These are phyloP conservation scores for Petasospora rhodanensis DNA, from an alignment of 1,139 yeast genomes.

Conservation along the genomic window DNA sequence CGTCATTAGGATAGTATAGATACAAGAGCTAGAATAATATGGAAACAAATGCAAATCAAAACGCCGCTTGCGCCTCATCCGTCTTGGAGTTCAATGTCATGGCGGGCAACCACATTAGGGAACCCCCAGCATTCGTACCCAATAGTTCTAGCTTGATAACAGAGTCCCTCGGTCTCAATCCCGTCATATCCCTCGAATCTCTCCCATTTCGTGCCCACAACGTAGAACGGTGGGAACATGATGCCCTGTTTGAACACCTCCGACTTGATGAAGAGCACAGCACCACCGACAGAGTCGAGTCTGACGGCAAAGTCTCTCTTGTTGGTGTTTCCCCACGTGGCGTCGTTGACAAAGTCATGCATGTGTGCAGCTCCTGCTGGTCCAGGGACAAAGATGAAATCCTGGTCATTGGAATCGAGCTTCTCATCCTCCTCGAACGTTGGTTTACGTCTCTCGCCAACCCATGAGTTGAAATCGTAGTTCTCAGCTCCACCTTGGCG, in stretches of 20 bases:
- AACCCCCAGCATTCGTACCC: constrained; percentile 40
- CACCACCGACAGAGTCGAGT: constrained; percentile 50
- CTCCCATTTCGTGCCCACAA: constrained; percentile 43
- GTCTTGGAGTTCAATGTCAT: constrained; percentile 13
- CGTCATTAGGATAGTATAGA: too few species aligned
- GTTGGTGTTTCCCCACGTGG: constrained; percentile 7
- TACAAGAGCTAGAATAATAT: too few species aligned
- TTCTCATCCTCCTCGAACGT: constrained; percentile 43
- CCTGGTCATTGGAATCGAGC: constrained; percentile 41
- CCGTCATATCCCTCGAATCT: constrained; percentile 49
- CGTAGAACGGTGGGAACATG: constrained; percentile 41
- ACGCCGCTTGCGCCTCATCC: constrained; percentile 1
- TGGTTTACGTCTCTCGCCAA: constrained; percentile 37
- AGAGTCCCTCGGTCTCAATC: constrained; percentile 48
- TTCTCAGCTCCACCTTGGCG: constrained; percentile 20
- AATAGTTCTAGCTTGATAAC: constrained; percentile 41
- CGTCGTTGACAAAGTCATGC: constrained; percentile 15
- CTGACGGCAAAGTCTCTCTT: constrained; percentile 5
- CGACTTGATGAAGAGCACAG: constrained; percentile 40
- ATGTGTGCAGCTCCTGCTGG: constrained; percentile 17
- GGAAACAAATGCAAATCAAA: too few species aligned
- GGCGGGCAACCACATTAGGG: too few species aligned
- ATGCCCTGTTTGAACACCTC: constrained; percentile 42
- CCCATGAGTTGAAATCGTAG: constrained; percentile 27
- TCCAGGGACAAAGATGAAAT: constrained; percentile 16